phyloP scores from a whole-genome alignment of 228 moss, liverwort and hornwort species.

The Sphagnum fallax region DNA sequence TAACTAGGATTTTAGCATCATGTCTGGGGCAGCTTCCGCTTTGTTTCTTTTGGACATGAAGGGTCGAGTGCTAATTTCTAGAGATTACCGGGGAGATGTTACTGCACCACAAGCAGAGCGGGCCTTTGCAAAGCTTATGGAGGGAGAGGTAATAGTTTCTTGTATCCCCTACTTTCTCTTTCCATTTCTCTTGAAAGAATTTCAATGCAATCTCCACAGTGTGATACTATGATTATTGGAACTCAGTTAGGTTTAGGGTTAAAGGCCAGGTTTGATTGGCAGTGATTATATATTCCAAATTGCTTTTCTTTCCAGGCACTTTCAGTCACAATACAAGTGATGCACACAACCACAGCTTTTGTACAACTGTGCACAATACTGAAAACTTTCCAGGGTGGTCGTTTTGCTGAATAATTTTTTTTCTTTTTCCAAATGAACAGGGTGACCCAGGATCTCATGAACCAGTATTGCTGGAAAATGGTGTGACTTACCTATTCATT shows the following conservation, averaged over 20 bases:
- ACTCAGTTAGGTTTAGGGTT: too few species aligned
- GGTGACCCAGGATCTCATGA: slow-evolving; percentile 91
- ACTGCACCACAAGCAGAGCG: slow-evolving; percentile 70
- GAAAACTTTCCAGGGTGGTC: too few species aligned
- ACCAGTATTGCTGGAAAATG: slow-evolving; percentile 77
- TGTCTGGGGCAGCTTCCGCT: slow-evolving; percentile 70
- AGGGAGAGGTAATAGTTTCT: slow-evolving; percentile 47
- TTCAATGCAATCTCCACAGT: too few species aligned
- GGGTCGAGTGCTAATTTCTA: slow-evolving; percentile 66
- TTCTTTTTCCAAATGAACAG: slow-evolving; percentile 25
- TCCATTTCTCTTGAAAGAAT: too few species aligned
- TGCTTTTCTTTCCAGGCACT: too few species aligned
- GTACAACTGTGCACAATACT: too few species aligned
- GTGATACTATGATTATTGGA: too few species aligned
- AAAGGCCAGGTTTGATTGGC: too few species aligned
- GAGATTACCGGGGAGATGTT: slow-evolving; percentile 69
- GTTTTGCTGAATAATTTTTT: too few species aligned
- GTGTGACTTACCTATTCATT: slow-evolving; percentile 93
- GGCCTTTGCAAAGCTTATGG: slow-evolving; percentile 66
- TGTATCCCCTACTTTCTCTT: background rate
- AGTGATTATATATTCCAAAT: too few species aligned
- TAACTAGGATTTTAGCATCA: slow-evolving; percentile 14
- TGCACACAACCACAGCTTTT: too few species aligned
- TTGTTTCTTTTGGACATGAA: slow-evolving; percentile 74
- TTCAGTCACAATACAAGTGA: too few species aligned